Evolutionary conservation across 257 asterid species (phyloP).

Genomic region (Scutellaria barbata): DNA sequence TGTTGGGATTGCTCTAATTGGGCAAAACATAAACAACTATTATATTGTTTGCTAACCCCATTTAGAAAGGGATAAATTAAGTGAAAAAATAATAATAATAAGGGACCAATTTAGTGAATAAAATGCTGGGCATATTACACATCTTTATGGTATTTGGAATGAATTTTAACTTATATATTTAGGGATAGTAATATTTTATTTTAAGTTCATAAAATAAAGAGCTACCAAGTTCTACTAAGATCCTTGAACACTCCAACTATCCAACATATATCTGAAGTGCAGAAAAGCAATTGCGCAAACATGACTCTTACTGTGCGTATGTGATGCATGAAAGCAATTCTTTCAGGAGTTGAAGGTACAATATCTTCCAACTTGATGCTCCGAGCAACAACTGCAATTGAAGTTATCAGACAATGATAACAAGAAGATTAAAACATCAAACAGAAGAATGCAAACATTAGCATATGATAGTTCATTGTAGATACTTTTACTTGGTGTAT

Average conservation of each 20-base stretch:
- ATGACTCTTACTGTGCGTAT: constrained; percentile 74
- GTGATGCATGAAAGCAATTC: constrained; percentile 94
- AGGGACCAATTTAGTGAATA: no score
- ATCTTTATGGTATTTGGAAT: neutral
- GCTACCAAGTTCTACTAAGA: neutral
- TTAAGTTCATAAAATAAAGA: no score
- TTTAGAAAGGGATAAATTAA: no score
- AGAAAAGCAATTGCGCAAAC: neutral
- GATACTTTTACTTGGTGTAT: constrained; percentile 72
- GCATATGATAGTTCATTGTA: constrained; percentile 19
- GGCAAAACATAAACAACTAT: no score
- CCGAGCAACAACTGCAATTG: constrained; percentile 74
- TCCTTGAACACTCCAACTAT: neutral
- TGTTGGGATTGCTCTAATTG: no score
- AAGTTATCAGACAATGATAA: constrained; percentile 26
- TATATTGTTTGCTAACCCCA: no score
- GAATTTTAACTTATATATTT: neutral
- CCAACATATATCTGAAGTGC: neutral
- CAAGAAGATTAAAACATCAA: no score
- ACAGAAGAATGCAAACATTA: constrained; percentile 24
- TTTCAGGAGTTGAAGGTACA: constrained; percentile 90
- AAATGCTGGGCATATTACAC: neutral
- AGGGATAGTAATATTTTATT: no score
- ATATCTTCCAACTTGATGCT: constrained; percentile 92
- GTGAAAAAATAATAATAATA: no score